These are phyloP conservation scores for Cryptosporidium baileyi DNA, from an alignment of 169 alveolate genomes.

Conservation along the genomic window DNA sequence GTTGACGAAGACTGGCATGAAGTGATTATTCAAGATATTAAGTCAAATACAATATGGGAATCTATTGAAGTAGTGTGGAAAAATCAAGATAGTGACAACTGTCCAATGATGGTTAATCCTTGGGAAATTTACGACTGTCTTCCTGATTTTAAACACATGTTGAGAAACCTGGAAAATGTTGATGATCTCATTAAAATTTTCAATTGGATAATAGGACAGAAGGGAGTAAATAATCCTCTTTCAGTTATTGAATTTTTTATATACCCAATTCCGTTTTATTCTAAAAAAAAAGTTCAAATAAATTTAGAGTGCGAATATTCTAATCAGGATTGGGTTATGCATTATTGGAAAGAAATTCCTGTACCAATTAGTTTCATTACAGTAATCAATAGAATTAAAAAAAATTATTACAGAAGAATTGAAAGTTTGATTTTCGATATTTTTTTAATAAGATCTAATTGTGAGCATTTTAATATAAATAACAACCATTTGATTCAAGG, in stretches of 20 bases:
- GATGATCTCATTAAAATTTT: slow-evolving; percentile 32
- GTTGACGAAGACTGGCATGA: slow-evolving; percentile 50
- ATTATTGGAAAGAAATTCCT: slow-evolving; percentile 74
- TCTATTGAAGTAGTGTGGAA: slow-evolving; percentile 28
- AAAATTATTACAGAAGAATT: slow-evolving; percentile 72
- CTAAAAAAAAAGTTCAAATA: neutral
- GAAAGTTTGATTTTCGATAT: slow-evolving; percentile 72
- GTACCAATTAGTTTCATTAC: slow-evolving; percentile 71
- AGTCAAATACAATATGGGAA: slow-evolving; percentile 25
- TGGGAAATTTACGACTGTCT: slow-evolving; percentile 48
- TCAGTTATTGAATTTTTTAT: slow-evolving; percentile 41
- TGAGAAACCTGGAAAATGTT: neutral
- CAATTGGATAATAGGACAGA: slow-evolving; percentile 20
- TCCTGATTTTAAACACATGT: neutral
- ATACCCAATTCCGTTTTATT: slow-evolving; percentile 37
- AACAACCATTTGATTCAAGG: slow-evolving; percentile 53
- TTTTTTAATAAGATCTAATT: slow-evolving; percentile 71
- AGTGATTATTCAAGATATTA: slow-evolving; percentile 9
- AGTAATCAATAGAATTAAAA: slow-evolving; percentile 71
- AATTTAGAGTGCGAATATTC: slow-evolving; percentile 39
- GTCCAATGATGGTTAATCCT: slow-evolving; percentile 43
- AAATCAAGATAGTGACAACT: neutral
- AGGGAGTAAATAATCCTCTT: neutral
- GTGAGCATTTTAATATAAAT: slow-evolving; percentile 71
- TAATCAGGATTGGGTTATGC: slow-evolving; percentile 72